A percentile compares a stretch with the other conserved stretches of the same genome.
Conservation (phyloP, 768 basidiomycete species). For the Strobilomyces confusus region DNA sequence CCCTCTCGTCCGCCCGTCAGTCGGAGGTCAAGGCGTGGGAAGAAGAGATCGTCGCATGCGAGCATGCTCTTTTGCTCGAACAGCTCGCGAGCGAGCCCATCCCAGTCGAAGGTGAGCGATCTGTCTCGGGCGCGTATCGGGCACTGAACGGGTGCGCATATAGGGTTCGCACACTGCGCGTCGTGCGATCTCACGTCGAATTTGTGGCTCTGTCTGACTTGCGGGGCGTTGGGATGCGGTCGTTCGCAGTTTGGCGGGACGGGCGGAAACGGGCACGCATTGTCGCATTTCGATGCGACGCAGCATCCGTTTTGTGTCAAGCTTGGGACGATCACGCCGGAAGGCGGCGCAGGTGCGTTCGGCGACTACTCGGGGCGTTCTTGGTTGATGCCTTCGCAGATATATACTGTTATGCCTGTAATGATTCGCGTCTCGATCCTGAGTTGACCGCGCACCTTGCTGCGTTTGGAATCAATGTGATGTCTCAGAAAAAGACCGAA, state of each 20-base stretch:
- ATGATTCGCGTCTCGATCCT: conserved; percentile 79
- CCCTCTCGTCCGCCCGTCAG: conserved; percentile 85
- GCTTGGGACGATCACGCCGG: conserved; percentile 93
- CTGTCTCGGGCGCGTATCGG: not conserved
- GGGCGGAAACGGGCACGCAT: conserved; percentile 87
- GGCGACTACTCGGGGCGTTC: not conserved
- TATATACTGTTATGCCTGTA: conserved; percentile 89
- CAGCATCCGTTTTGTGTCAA: conserved; percentile 85
- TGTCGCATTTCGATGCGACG: conserved; percentile 69
- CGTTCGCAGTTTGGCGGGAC: conserved; percentile 76
- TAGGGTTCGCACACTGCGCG: conserved; percentile 78
- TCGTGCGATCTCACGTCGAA: conserved; percentile 87
- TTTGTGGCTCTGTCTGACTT: conserved; percentile 92
- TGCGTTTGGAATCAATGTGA: conserved; percentile 84
- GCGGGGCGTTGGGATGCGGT: conserved; percentile 88
- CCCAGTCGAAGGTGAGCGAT: conserved; percentile 22
- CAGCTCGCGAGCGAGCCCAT: conserved; percentile 35
- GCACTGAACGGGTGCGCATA: not conserved
- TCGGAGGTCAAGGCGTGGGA: conserved; percentile 98
- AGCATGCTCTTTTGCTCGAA: conserved; percentile 63
- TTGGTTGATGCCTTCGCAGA: conserved; percentile 40
- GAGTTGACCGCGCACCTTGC: conserved; percentile 69
- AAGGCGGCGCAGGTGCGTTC: conserved; percentile 77
- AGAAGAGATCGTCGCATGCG: conserved; percentile 85
- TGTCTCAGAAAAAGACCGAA: conserved; percentile 82